phyloP scores from a whole-genome alignment of 164 flowering plant species.

The Dillenia suffruticosa region DNA sequence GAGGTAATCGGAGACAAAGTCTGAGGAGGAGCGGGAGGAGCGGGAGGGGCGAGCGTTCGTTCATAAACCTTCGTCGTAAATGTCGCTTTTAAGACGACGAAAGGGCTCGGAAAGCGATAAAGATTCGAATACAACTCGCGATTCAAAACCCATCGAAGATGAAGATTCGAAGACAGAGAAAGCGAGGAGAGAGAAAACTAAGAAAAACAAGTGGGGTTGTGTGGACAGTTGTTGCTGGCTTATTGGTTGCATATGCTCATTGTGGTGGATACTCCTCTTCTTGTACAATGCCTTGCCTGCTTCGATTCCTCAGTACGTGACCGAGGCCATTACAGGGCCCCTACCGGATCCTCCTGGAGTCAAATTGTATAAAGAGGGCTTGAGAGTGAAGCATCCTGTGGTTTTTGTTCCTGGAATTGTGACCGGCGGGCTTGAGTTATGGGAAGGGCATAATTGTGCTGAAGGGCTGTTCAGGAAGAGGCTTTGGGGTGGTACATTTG shows the following conservation, averaged over 20 bases:
- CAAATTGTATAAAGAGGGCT: constrained; percentile 72
- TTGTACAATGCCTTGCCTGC: constrained; percentile 83
- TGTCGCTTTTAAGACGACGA: constrained; percentile 38
- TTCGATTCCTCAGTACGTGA: constrained; percentile 83
- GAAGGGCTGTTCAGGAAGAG: constrained; percentile 88
- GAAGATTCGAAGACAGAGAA: constrained; percentile 5
- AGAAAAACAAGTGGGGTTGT: constrained; percentile 31
- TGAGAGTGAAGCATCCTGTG: constrained; percentile 80
- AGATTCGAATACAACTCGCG: constrained; percentile 4
- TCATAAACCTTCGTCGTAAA: background rate
- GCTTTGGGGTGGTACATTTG: constrained; percentile 96
- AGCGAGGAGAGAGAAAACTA: background rate
- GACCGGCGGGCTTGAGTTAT: constrained; percentile 89
- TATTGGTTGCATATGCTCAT: constrained; percentile 48
- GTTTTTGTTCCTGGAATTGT: constrained; percentile 98
- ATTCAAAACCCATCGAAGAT: constrained; percentile 8
- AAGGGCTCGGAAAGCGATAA: constrained; percentile 22
- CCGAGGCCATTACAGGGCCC: constrained; percentile 93
- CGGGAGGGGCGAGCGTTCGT: background rate
- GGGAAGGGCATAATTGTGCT: constrained; percentile 93
- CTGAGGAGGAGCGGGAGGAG: background rate
- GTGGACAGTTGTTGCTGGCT: constrained; percentile 67
- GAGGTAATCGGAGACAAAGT: background rate
- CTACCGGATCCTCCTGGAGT: constrained; percentile 93
- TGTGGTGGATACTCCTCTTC: constrained; percentile 57